Base-by-base conservation (phyloP, 495 filamentous ascomycete genomes). In the Ramalina peruviana region DNA sequence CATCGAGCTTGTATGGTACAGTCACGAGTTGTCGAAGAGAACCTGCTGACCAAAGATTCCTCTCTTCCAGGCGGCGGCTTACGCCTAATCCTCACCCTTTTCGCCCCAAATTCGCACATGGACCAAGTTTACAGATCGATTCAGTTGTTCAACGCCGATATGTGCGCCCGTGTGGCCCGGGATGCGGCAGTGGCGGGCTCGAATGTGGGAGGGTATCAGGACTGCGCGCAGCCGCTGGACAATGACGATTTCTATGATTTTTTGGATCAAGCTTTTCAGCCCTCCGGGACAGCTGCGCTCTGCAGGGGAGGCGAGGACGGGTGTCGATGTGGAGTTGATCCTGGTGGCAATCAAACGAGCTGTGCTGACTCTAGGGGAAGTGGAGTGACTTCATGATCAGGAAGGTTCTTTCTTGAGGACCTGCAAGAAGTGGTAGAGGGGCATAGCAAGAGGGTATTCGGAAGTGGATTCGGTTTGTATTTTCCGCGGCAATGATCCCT, bases 181-280 rank as follows among this genome's bases (percentile, higher is more conserved):
- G n/a, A 27, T 7, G 16, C 15, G 13, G 16, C 42, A 2, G 21
- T 21, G 12, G 40, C 16, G 9, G 40, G 40, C 21, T 42, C 40
- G 9, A n/a, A 42, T 15, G 42, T 45, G 27, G 17, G 42, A 0
- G 42, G 42, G 6, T 45, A 45, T 25, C 42, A 45, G 21, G 19
- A 25, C 15, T 45, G 42, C 42, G 4, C 16, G 17, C 17, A 45
- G 15, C 42, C 42, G 15, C n/a, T 45, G 7, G 21, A 19, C 5
- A 19, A 45, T 45, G 21, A 45, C 11, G 17, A 45, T 6, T 45
- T 45, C 42, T 45, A 45, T 15, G 42, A 45, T n/a, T 45, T 45
- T 19, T 19, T 45, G 11, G 42, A 45, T 16, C 42, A 45, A 6
- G 21, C 19, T 6, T 20, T 45, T 11, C 40, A 7, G 9, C 4